Evolutionary conservation across 2,329 filamentous ascomycete species (phyloP), one percentile per base, ranked within the genome.

Genomic region (Alternaria angustiovoidea): DNA sequence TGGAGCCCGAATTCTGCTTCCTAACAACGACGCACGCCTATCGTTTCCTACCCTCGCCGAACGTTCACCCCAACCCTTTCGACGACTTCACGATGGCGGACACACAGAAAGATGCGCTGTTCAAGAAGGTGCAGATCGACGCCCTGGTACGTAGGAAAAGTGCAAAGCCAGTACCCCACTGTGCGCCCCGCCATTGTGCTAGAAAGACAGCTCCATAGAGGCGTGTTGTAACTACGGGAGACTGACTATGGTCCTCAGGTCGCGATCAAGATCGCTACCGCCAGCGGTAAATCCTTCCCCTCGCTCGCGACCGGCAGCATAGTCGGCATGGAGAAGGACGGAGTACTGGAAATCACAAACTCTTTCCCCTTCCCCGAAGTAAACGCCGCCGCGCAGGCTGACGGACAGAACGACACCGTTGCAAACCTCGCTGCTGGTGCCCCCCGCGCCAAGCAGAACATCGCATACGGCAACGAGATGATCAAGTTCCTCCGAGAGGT

Each of bases 241-340:
- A 56, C 72, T 69, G 64, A 75, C 70, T 64, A 28, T 60, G n/a
- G 36, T 42, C 22, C 72, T 59, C 70, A 95, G 92, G 92, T 96
- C 75, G 92, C 96, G 72, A 94, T 97, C 91, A 97, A 97, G 86
- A 94, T 98, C 79, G 94, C 96, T 81, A 97, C 96, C 83, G 94
- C 97, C 85, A 93, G 92, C 83, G 91, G 93, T 59, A 88, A 91
- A 74, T 87, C 87, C 55, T 97, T 97, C 83, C 94, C 94, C 49
- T 94, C 93, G 53, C 89, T 89, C 57, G 93, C 93, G 58, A 97
- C 94, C 57, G 94, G 94, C 64, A 92, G 91, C 64, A 87, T 97
- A 63, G 93, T 97, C 62, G 95, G 95, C 72, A 94, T 98, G 92
- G 94, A 98, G 81, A 87, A 88, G 74, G 88, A 91, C 68, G 88